Base-by-base conservation (phyloP, 257 asterid species). In the Fraxinus anomala region DNA sequence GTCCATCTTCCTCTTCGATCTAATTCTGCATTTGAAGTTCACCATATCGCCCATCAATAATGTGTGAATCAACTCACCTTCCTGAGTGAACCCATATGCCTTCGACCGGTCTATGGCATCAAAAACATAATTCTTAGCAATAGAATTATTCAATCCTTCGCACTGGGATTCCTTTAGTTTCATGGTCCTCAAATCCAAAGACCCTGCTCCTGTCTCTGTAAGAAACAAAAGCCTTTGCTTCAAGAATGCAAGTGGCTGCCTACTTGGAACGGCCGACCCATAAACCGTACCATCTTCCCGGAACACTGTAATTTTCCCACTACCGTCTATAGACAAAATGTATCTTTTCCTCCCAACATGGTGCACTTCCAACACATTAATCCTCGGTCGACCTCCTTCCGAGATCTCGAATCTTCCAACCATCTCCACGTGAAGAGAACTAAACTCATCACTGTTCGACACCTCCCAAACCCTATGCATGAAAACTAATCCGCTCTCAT, bases 151-250 rank as follows among this genome's bases (percentile, higher is more conserved):
- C 79, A 93, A 68, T 2, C 97, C 98, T 82, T 96, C 99, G n/a
- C 99, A 96, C 6, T 84, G 90, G 1, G 96, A 82, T 73, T 94
- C 98, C 86, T 89, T 91, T 40, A 96, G 79, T 80, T 83, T 96
- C 98, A 93, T 93, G 66, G 96, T 89, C 86, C 98, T 89, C 84
- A 96, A 87, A 86, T 96, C 99, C 86, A 96, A 84, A 0, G 98
- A 93, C 37, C 99, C 99, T 0, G 99, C 98, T 28, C 99, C 99
- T 2, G 89, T 85, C 23, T 92, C 97, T 0, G 98, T 92, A 9
- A 96, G 92, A 84, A 93, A 96, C 90, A 96, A 42, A 72, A 96
- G 98, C 82, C 98, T 82, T 78, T 96, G 99, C 88, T 91, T 96
- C 86, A 91, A 87, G 92, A 96, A 96, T 0, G 91, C 94, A 47